Evolutionary conservation across 805 yeast genomes (phyloP), one percentile per base, ranked within the genome.

Genomic region (Wickerhamiella domercqiae): DNA sequence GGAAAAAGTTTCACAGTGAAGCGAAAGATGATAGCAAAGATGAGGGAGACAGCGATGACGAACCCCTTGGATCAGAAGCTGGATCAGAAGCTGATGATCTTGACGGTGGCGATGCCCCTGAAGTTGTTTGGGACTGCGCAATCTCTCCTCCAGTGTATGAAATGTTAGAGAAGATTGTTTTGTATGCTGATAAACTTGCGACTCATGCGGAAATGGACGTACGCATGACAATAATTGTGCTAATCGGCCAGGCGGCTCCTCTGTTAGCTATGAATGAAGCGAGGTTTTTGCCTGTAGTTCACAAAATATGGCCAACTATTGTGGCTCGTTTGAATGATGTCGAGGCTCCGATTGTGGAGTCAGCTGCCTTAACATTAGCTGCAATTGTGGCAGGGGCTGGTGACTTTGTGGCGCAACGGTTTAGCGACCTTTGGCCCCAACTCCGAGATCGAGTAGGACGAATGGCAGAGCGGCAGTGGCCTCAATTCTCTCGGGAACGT

Each of bases 101-200:
- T 28, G 54, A 49, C 41, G 52, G 24, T 53, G 67, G 42, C 16
- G 62, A 59, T n/a, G 49, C 45, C 13, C 59, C 47, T 6, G 45
- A 41, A 1, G 47, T 49, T 2, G 62, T 63, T 22, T 84, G 95
- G 95, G 46, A 51, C 0, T 76, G 87, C 0, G 73, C 75, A 0
- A 60, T 86, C 0, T 79, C 93, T 0, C 60, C 67, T 29, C 58
- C 64, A 2, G 59, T 78, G 0, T 87, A 81, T 53, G 53, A 57
- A 29, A 59, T 75, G 2, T 57, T 80, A 1, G 70, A 73, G 32
- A 70, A 71, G 38, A 73, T 87, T 3, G 62, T 73, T 37, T 67
- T 63, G 4, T 81, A 83, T 52, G 77, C 87, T 5, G 78, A 80
- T 38, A 61, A 81, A 40, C 63, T 71, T 21, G 57, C 82, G 26